Base-by-base conservation (phyloP, 495 filamentous ascomycete species). In the Filosporella fistucella region DNA sequence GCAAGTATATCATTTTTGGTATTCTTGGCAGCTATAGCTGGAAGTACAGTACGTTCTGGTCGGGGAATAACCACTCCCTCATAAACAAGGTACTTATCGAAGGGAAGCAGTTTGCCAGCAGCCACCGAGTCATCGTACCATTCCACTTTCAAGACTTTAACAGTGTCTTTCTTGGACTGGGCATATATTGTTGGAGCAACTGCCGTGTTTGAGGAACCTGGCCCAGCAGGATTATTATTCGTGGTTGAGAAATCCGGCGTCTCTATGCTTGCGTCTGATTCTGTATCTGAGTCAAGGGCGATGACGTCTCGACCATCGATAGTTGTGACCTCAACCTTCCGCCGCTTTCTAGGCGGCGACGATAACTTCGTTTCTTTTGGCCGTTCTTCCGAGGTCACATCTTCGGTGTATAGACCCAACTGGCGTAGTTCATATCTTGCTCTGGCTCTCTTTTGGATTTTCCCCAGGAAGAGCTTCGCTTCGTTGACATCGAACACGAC, bases 371-470 rank as follows among this genome's bases (percentile, higher is more conserved):
- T n/a, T 3, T 16, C 16, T 13, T 24, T 20, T 14, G 25, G 17
- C n/a, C 20, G 6, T 29, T 30, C 29, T 30, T 13, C 32, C 25
- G 20, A 13, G 11, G 22, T 40, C 23, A 52, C 40, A 14, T 51
- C 54, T 34, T 42, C 41, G 1, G 37, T 56, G 36, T 60, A 84
- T 52, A 80, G 34, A 17, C 71, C 85, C 35, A 72, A 74, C 28
- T 77, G 76, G 34, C 88, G 75, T 29, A 96, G 68, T 66, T 97
- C 91, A 47, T 93, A 78, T 10, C 74, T 71, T 1, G 86, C 89
- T 9, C 91, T 78, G 54, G 78, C 76, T 45, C 80, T 79, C 38
- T 79, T 82, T 0, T 65, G 67, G 22, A 95, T 72, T 43, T 80
- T 86, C 0, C 83, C 88, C 17, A 98, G 66, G 4, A 96, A 61